These are phyloP conservation scores for Candida insectalens DNA, from an alignment of 805 yeast genomes.

Conservation along the genomic window DNA sequence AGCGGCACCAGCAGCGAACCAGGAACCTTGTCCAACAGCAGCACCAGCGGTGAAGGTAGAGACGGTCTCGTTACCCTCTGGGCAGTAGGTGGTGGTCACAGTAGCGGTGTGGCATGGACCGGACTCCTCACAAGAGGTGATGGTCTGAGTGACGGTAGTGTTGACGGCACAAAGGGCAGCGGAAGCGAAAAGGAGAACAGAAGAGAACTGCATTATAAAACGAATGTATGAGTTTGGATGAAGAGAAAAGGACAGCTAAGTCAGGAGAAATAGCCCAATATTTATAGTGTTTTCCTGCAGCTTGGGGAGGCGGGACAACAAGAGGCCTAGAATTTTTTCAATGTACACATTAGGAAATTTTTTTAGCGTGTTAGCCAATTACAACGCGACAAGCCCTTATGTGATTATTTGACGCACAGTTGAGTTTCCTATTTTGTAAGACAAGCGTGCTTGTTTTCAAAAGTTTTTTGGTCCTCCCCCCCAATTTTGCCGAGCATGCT, in stretches of 20 bases:
- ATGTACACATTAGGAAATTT: too few species aligned
- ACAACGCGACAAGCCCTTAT: too few species aligned
- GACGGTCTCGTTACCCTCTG: constrained; percentile 9
- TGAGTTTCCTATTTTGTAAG: too few species aligned
- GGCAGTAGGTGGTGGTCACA: constrained; percentile 4
- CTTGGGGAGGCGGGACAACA: too few species aligned
- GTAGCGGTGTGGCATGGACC: constrained; percentile 16
- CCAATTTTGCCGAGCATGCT: too few species aligned
- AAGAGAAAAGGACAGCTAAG: neutral
- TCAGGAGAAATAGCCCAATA: too few species aligned
- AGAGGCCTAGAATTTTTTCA: too few species aligned
- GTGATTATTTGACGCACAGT: too few species aligned
- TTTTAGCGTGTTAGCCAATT: too few species aligned
- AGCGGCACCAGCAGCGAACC: constrained; percentile 22
- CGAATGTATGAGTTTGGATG: constrained; percentile 2
- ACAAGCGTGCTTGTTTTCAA: too few species aligned
- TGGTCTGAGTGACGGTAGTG: constrained; percentile 25
- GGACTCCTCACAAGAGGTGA: constrained; percentile 26
- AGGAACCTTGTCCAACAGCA: constrained; percentile 9
- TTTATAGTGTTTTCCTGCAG: too few species aligned
- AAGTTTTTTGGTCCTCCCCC: too few species aligned
- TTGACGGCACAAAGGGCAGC: constrained; percentile 24
- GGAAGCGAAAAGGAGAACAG: constrained; percentile 27
- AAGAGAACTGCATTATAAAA: constrained; percentile 34
- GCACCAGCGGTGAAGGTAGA: constrained; percentile 5